Evolutionary conservation across 768 basidiomycete species (phyloP).

Genomic region (Leccinum arenicola): DNA sequence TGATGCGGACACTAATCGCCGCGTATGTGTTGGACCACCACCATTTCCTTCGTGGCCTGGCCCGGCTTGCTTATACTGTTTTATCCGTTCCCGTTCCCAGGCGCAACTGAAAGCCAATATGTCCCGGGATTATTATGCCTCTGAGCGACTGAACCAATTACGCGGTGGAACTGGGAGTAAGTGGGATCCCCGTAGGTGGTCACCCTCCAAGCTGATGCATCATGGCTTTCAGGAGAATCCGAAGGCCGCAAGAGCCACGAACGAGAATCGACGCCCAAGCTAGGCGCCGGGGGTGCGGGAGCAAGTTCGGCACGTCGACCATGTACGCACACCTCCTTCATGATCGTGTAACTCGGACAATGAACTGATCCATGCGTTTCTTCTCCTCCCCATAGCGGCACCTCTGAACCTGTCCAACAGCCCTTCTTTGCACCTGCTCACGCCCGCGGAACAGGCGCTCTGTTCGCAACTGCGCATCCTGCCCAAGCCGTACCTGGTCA

Average conservation of each 20-base stretch:
- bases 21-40: conserved; percentile 46
- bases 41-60: not conserved
- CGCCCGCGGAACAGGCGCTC: conserved; percentile 80
- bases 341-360: not conserved
- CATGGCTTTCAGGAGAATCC: conserved; percentile 34
- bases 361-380: conserved; percentile 2
- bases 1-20: conserved; percentile 66
- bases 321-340: conserved; percentile 31
- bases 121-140: conserved; percentile 53
- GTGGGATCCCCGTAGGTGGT: conserved; percentile 1
- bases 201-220: not conserved
- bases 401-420: conserved; percentile 91
- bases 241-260: conserved; percentile 60
- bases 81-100: conserved; percentile 31
- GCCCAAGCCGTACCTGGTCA: conserved; percentile 91
- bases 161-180: conserved; percentile 49
- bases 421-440: conserved; percentile 86
- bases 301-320: conserved; percentile 40
- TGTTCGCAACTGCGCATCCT: conserved; percentile 89
- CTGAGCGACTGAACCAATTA: conserved; percentile 49
- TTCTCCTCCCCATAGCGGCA: conserved; percentile 34
- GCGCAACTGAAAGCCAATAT: conserved; percentile 58
- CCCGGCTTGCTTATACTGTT: not conserved
- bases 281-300: conserved; percentile 33
- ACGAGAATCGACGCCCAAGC: conserved; percentile 57